A percentile compares a stretch with the other conserved stretches of the same genome.
Evolutionary conservation across 2,329 filamentous ascomycete genomes (phyloP).

Genomic region (Talaromyces sp.): DNA sequence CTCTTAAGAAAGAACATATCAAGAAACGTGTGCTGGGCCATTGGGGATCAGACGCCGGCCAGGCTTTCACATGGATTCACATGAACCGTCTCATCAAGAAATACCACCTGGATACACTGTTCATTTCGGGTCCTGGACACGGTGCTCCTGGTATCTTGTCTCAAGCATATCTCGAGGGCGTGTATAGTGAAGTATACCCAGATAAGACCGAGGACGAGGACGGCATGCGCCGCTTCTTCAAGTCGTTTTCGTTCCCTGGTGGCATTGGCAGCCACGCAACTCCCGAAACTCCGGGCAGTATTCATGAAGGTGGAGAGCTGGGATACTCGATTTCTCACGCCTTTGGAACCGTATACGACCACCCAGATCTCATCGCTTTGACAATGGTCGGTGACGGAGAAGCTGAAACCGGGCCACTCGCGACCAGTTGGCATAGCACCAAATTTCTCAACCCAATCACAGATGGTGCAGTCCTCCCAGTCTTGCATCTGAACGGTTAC

Average conservation of each 20-base stretch:
- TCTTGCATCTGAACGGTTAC: slow-evolving; percentile 76
- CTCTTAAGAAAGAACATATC: slow-evolving; percentile 63
- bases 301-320: slow-evolving; percentile 75
- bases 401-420: slow-evolving; percentile 72
- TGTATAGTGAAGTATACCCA: slow-evolving; percentile 72
- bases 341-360: slow-evolving; percentile 70
- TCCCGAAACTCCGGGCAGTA: slow-evolving; percentile 69
- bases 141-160: slow-evolving; percentile 71
- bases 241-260: slow-evolving; percentile 75
- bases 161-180: slow-evolving; percentile 71
- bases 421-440: slow-evolving; percentile 75
- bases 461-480: slow-evolving; percentile 70
- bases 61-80: slow-evolving; percentile 76
- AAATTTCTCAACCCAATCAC: slow-evolving; percentile 77
- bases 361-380: slow-evolving; percentile 67
- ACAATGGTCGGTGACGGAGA: slow-evolving; percentile 79
- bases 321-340: slow-evolving; percentile 78
- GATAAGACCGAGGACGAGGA: slow-evolving; percentile 64
- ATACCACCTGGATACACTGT: slow-evolving; percentile 66
- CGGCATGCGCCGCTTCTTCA: slow-evolving; percentile 72
- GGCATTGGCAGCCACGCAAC: slow-evolving; percentile 74
- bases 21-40: slow-evolving; percentile 71
- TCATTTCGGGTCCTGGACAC: slow-evolving; percentile 71
- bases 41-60: slow-evolving; percentile 74
- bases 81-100: slow-evolving; percentile 79